Evolutionary conservation across 1,139 yeast genomes (phyloP), one percentile per base, ranked within the genome.

Genomic region (Scheffersomyces quercinus): DNA sequence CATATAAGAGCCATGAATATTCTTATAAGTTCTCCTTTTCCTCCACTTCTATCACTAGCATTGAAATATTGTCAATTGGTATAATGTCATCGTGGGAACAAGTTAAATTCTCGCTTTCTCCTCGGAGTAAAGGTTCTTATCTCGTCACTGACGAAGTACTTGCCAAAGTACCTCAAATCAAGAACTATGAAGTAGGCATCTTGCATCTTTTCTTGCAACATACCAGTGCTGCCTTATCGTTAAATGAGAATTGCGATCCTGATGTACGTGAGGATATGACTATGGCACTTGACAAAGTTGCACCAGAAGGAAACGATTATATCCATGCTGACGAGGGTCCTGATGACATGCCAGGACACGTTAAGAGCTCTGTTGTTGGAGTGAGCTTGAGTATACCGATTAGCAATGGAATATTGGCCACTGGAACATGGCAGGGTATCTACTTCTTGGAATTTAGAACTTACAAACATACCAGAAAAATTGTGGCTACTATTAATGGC

Each of bases 351-450:
- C 88, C 93, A 1, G 88, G 90, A 0, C 95, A 87, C 60, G 81
- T 83, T 44, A 83, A 85, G 56, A 75, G 86, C 29, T 67, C 83
- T 35, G 65, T 85, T 38, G 75, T 85, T 9, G 95, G 95, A 24
- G 84, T 81, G 2, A 75, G 81, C 10, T 67, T 87, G 35, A 70
- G 78, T 11, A 79, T 87, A 38, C 95, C 95, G 1, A 85, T 87
- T 42, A 60, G 75, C 13, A 78, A 85, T 53, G 95, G 95, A 0
- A 62, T 70, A 38, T 65, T 87, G 46, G 85, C 84, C 1, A 72
- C 83, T 0, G 95, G 95, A 3, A 86, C 93, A 1, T 87, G 95
- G 95, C 95, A 87, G 59, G 95, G 95, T 0, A 75, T 87, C 37
- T 86, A 85, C 70, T 68, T 85, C 39, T 73, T 87, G 54, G 95